These are phyloP conservation scores for Talaromyces liani DNA, from an alignment of 495 filamentous ascomycete species.

Conservation along the genomic window DNA sequence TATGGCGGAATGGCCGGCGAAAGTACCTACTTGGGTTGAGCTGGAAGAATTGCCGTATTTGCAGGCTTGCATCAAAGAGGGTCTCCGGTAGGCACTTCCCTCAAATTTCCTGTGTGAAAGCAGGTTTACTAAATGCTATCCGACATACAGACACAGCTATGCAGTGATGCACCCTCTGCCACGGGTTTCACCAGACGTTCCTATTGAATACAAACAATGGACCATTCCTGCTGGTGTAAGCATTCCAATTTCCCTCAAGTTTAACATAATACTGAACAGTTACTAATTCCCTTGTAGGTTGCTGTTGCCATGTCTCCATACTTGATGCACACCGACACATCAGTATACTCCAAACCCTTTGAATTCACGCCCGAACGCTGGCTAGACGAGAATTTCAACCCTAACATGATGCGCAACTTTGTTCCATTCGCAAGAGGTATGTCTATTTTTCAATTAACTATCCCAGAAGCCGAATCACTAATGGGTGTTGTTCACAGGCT, in stretches of 20 bases:
- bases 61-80: constrained; percentile 10
- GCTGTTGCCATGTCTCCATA: constrained; percentile 41
- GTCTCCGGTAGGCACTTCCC: constrained; percentile 5
- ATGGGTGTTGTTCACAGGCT: constrained; percentile 15
- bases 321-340: constrained; percentile 38
- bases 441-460: neutral
- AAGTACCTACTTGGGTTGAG: constrained; percentile 23
- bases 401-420: constrained; percentile 24
- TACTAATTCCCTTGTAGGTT: constrained; percentile 15
- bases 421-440: constrained; percentile 31
- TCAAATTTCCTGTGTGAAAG: neutral
- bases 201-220: constrained; percentile 33
- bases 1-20: constrained; percentile 15
- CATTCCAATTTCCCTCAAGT: neutral
- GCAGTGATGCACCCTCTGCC: constrained; percentile 31
- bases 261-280: neutral
- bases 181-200: constrained; percentile 30
- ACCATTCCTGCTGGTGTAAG: constrained; percentile 24
- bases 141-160: constrained; percentile 33
- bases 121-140: neutral
- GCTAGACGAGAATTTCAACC: constrained; percentile 21
- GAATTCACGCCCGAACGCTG: constrained; percentile 44
- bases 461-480: neutral
- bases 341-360: constrained; percentile 38
- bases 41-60: constrained; percentile 48